Percentiles rank a stretch among this genome's conserved stretches.
Conservation (phyloP, 495 filamentous ascomycete genomes). For the Penicillium taxi region DNA sequence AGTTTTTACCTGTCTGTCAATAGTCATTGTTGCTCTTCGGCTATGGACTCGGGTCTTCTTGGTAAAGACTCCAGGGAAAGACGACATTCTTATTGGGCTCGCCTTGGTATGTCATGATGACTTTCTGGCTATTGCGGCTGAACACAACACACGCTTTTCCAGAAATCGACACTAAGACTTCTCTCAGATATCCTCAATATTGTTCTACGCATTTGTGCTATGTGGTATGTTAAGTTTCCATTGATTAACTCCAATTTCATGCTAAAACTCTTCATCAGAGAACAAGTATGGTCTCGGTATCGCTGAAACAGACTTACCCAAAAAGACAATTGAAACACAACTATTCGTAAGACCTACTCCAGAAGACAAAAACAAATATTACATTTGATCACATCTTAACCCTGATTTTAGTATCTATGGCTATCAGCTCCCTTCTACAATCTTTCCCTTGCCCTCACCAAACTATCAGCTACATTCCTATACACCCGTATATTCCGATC, state of each 20-base stretch:
- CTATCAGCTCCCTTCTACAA: constrained; percentile 36
- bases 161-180: not conserved
- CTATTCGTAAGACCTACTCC: constrained; percentile 8
- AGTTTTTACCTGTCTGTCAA: constrained; percentile 19
- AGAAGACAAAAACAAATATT: not conserved
- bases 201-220: constrained; percentile 21
- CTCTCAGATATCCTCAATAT: constrained; percentile 13
- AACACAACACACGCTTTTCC: not conserved
- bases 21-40: constrained; percentile 24
- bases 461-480: constrained; percentile 35
- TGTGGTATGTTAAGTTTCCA: constrained; percentile 16
- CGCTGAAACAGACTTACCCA: not conserved
- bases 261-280: constrained; percentile 12
- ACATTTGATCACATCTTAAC: too few species aligned
- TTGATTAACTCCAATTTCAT: not conserved
- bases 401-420: constrained; percentile 26
- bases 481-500: constrained; percentile 34
- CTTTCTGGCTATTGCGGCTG: too few species aligned
- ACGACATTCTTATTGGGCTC: constrained; percentile 26
- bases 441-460: constrained; percentile 35
- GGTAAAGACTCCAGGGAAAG: constrained; percentile 26
- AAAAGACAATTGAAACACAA: constrained; percentile 2
- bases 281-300: constrained; percentile 12
- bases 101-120: constrained; percentile 26
- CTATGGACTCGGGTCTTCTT: constrained; percentile 26